Evolutionary conservation across 306 rosid genomes (phyloP).

Genomic region (Inga oerstediana): DNA sequence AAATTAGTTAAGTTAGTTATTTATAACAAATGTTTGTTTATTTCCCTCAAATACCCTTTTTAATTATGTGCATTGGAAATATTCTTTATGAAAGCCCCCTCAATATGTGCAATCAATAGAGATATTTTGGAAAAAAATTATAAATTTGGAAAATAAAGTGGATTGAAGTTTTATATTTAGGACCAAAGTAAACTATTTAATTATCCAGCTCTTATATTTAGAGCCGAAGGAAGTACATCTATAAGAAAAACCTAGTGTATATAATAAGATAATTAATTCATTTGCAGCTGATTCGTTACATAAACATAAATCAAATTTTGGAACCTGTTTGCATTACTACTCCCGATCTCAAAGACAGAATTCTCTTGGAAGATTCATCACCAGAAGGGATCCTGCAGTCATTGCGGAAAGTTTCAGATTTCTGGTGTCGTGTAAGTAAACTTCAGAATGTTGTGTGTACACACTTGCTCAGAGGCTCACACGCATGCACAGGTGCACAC

Average conservation of each 20-base stretch:
- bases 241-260: background rate
- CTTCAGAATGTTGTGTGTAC: background rate
- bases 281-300: constrained; percentile 23
- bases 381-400: background rate
- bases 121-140: no score
- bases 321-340: background rate
- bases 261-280: background rate
- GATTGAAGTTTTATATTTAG: no score
- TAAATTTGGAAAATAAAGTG: no score
- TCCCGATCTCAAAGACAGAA: background rate
- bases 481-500: background rate
- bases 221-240: no score
- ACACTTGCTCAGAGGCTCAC: background rate
- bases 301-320: background rate
- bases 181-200: no score
- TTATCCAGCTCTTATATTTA: no score
- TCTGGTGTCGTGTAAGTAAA: constrained; percentile 26
- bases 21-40: no score
- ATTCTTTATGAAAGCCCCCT: no score
- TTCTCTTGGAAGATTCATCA: constrained; percentile 11
- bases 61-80: no score
- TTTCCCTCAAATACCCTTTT: no score
- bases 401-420: background rate
- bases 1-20: no score
- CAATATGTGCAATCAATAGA: no score